Evolutionary conservation across 2,329 filamentous ascomycete species (phyloP), one percentile per base, ranked within the genome.

Genomic region (Arthrocladium fulminans): DNA sequence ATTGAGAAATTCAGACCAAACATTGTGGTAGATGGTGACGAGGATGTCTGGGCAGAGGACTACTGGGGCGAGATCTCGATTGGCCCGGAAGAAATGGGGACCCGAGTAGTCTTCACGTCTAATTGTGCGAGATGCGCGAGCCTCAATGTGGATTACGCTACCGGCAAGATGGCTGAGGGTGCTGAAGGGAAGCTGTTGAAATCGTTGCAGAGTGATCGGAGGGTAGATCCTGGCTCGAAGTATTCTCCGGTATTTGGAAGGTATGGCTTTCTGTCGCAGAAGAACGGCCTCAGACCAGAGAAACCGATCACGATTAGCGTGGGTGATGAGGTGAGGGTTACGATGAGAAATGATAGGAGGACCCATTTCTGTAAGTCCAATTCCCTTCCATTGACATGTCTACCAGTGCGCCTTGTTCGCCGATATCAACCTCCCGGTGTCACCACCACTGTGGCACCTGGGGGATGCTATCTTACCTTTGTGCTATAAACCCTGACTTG

Each of bases 1-100:
- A 77, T 84, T 61, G 75, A 74, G 32, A 84, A 83, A 57, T 85
- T 88, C 63, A 77, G 85, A 29, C 82, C 84, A 0, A 88, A 87
- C 61, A 76, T 88, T 40, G 79, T 88, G 1, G 65, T 88, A 1
- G 75, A 76, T 30, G 80, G 79, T 2, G 73, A 76, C 3, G 63
- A 65, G 8, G 66, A 55, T 20, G 64, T 77, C 1, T 88, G 77
- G 61, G 81, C 82, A 10, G 84, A 88, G 62, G 84, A 88, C 61
- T 86, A 76, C 59, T 88, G 83, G 84, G 76, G 69, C 2, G 79
- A 81, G 58, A 63, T 87, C 27, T 63, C 63, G 13, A 61, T 84
- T 32, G 51, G 54, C 8, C 25, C 27, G 3, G 52, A 54, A 4
- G 30, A 46, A 10, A 35, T 52, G 22, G 41, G 53, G 15, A 38